Percentiles rank a stretch among this genome's conserved stretches.
Conservation (phyloP, 257 asterid species). For the Rauvolfia tetraphylla region DNA sequence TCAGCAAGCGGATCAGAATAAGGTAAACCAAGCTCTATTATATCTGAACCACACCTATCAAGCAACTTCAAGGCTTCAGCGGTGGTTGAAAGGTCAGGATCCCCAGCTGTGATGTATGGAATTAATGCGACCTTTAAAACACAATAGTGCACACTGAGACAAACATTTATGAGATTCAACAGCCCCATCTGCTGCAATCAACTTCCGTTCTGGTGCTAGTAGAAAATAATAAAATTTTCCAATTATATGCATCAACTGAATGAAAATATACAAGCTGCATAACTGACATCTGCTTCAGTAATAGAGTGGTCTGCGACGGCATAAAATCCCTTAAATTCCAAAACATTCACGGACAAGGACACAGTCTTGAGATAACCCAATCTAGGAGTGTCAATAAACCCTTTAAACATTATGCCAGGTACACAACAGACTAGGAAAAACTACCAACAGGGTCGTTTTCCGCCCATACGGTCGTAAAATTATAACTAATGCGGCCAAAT, state of each 20-base stretch:
- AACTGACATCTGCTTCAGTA: background rate
- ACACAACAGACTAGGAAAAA: background rate
- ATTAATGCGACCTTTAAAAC: constrained; percentile 73
- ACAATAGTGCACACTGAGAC: constrained; percentile 20
- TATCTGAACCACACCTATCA: constrained; percentile 81
- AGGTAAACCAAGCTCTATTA: constrained; percentile 86
- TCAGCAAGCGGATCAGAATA: constrained; percentile 97
- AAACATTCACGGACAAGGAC: background rate
- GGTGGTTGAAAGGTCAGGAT: constrained; percentile 80
- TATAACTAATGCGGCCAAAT: too few relatives aligned
- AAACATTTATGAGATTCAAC: constrained; percentile 1
- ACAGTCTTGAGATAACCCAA: background rate
- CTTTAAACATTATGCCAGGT: background rate
- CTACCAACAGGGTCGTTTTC: background rate
- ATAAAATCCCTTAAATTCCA: background rate
- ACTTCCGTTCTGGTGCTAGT: background rate
- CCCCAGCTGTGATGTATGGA: constrained; percentile 89
- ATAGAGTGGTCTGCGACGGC: background rate
- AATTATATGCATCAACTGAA: background rate
- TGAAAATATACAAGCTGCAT: background rate
- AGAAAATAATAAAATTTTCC: background rate
- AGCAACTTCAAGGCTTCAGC: constrained; percentile 79
- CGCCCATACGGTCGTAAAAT: background rate
- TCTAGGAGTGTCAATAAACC: background rate
- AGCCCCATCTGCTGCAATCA: background rate